Percentiles rank a stretch among this genome's conserved stretches.
phyloP scores from a whole-genome alignment of 2,329 filamentous ascomycete genomes.

The Aspergillus tubingensis region DNA sequence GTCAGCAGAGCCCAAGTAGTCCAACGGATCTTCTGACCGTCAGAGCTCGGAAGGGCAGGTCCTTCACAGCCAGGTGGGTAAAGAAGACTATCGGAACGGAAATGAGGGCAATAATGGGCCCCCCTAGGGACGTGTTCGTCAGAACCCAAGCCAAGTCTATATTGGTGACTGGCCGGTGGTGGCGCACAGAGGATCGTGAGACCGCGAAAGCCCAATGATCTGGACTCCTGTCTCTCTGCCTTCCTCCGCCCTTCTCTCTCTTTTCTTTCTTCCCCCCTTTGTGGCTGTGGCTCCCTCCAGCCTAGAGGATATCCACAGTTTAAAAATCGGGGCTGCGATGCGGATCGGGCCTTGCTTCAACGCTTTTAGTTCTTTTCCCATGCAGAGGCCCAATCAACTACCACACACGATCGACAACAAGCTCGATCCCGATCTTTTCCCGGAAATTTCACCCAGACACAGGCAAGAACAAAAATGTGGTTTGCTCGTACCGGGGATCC shows the following conservation, averaged over 20 bases:
- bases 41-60: slow-evolving; percentile 15
- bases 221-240: not conserved
- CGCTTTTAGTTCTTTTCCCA: not conserved
- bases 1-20: slow-evolving; percentile 10
- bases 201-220: not conserved
- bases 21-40: slow-evolving; percentile 8
- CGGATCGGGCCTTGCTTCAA: slow-evolving; percentile 11
- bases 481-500: not conserved
- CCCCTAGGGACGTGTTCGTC: slow-evolving; percentile 8
- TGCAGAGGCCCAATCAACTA: slow-evolving; percentile 4
- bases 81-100: slow-evolving; percentile 14
- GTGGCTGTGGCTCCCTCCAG: slow-evolving; percentile 7
- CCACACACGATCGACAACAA: slow-evolving; percentile 5
- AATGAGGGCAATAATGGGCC: slow-evolving; percentile 15
- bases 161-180: slow-evolving; percentile 6
- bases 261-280: not conserved
- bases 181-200: slow-evolving; percentile 5
- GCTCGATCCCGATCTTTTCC: slow-evolving; percentile 1
- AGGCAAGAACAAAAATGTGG: not conserved
- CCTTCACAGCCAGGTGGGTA: slow-evolving; percentile 16
- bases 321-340: slow-evolving; percentile 6
- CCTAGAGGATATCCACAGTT: slow-evolving; percentile 5
- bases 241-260: not conserved
- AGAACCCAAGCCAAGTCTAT: slow-evolving; percentile 5
- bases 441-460: not conserved